Conservation (phyloP, 2,329 filamentous ascomycete genomes). For the Talaromyces sp. region DNA sequence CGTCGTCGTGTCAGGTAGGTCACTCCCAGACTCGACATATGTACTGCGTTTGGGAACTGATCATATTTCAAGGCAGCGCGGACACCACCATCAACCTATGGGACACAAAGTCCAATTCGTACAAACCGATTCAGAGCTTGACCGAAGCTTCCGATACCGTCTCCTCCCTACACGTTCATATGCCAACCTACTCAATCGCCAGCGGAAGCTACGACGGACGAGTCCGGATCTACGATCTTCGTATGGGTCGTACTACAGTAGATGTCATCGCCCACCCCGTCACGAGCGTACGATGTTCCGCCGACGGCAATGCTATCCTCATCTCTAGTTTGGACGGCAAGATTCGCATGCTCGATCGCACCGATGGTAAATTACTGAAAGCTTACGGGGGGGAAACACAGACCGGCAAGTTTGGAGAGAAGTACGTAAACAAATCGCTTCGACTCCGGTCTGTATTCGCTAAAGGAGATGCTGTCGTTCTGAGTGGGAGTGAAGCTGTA, state of each 20-base stretch:
- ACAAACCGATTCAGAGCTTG: conserved; percentile 44
- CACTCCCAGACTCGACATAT: background rate
- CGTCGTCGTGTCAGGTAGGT: conserved; percentile 64
- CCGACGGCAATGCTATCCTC: conserved; percentile 70
- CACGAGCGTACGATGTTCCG: conserved; percentile 70
- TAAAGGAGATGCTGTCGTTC: conserved; percentile 69
- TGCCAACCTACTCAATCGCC: conserved; percentile 53
- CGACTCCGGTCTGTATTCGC: conserved; percentile 75
- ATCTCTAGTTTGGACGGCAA: conserved; percentile 73
- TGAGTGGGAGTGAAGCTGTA: conserved; percentile 72
- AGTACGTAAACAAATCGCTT: conserved; percentile 63
- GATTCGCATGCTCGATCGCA: conserved; percentile 76
- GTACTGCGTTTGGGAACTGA: background rate
- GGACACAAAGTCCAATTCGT: conserved; percentile 40
- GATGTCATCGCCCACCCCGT: conserved; percentile 68
- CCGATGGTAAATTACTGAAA: conserved; percentile 68
- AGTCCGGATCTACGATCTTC: conserved; percentile 76
- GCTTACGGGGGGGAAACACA: conserved; percentile 60
- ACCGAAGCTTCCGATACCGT: conserved; percentile 43
- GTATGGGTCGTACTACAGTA: conserved; percentile 66
- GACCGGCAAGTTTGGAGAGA: conserved; percentile 27
- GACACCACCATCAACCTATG: conserved; percentile 44
- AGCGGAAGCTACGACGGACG: conserved; percentile 81
- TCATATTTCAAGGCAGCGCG: conserved; percentile 37
- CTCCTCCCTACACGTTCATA: conserved; percentile 39